Evolutionary conservation across 2,329 filamentous ascomycete species (phyloP), one percentile per base, ranked within the genome.

Genomic region (Sclerotinia sclerotiorum): DNA sequence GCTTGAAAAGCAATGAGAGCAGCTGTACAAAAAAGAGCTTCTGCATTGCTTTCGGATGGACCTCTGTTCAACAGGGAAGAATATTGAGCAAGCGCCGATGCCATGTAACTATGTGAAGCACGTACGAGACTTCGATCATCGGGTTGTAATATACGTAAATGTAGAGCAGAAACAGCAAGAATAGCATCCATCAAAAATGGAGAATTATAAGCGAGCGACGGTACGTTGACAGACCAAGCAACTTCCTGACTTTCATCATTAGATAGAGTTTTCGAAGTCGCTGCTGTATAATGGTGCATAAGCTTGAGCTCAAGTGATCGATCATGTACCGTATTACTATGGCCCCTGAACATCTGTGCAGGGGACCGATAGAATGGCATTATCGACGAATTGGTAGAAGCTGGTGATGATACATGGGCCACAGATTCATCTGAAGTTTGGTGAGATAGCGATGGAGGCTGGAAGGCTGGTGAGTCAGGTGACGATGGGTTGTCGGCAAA

Each of bases 1-100:
- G 90, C 81, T 77, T 93, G 83, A 77, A 92, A 87, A 74, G 90
- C 81, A 76, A 93, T 87, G 73, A 90, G 80, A 2, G 87, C 82
- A 1, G 87, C 82, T 0, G 87, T 89, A 29, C 88, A 79, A 72
- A 90, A 90, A 1, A 90, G 80, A 0, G 86, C 82, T 75, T 89
- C 87, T 11, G 87, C 87, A 68, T 89, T 90, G 44, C 80, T 78
- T 44, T 84, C 81, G 42, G 82, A 84, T 68, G 89, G 86, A 35
- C 87, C 87, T 44, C 80, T 79, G 56, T 83, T 84, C 42, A 90
- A 79, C 0, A 83, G 81, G 2, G 82, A 80, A 69, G 86, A 85
- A 74, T 89, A 90, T 68, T 87, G 84, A 51, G 84, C 83, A 52
- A 89, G 79, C 3, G 87, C 86, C 17, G 87, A 87, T 4, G 87